Evolutionary conservation across 2,329 filamentous ascomycete genomes (phyloP), one percentile per base, ranked within the genome.

Genomic region (Aspergillus sp.): DNA sequence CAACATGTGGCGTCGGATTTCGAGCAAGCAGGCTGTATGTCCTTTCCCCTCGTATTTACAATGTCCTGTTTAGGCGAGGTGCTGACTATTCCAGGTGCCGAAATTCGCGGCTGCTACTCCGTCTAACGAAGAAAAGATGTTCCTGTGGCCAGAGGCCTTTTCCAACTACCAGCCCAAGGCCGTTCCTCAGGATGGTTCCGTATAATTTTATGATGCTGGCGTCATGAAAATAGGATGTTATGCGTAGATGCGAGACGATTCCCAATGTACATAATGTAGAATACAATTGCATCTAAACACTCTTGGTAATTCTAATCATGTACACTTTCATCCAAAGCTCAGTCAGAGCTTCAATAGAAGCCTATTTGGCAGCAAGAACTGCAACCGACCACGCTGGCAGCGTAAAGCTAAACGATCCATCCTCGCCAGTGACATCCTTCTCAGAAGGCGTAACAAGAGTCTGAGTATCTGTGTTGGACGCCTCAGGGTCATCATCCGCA

Each of bases 1-100:
- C 23, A 85, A 85, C 63, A 73, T 85, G 70, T 85, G 83, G 83
- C 71, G 83, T 46, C 73, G 81, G 23, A 75, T 80, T 39, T 80
- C 76, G 30, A 83, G 79, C 68, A 78, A 76, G 68, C 74, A 70
- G 39, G 74, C 77, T 33, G 77, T 79, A 54, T 53, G 74, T 59
- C 33, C 4, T 44, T 9, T 47, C 12, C 5, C 10, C 42, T 39
- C 33, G 10, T 30, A 43, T 38, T 20, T 45, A 23, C 50, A 25
- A 47, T 37, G 27, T 48, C 30, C 22, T 49, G 37, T 22, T n/a
- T 23, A 15, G 7, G 9, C 27, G 15, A 30, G 13, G 30, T 12
- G 30, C 10, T 20, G 35, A 43, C 22, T 7, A 3, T 33, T 44
- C 47, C 25, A 65, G 62, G 55, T 76, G 41, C 77, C 77, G 3